Percentiles rank a stretch among this genome's conserved stretches.
phyloP scores from a whole-genome alignment of 2,329 filamentous ascomycete species.

The Ilyonectria sp. region DNA sequence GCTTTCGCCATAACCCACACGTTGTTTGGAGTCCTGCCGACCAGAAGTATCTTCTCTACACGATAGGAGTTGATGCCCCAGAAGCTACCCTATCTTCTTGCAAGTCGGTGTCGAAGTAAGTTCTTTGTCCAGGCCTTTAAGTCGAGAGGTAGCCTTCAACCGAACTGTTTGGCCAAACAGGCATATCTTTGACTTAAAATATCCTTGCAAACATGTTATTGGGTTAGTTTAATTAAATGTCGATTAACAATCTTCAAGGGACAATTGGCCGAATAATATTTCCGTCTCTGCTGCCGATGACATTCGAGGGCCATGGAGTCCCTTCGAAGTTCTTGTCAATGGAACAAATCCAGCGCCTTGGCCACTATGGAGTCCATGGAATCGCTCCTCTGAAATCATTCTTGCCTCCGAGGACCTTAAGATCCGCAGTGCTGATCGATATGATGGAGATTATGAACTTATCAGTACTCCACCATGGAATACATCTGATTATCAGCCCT shows the following conservation, averaged over 20 bases:
- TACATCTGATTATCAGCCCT: constrained; percentile 28
- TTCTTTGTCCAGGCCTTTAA: constrained; percentile 17
- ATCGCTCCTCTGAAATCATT: constrained; percentile 23
- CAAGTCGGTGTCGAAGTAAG: neutral
- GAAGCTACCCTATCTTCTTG: constrained; percentile 1
- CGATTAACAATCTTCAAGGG: neutral
- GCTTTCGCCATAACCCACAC: constrained; percentile 64
- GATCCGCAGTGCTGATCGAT: constrained; percentile 19
- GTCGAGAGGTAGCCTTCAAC: neutral
- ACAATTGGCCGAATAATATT: constrained; percentile 44
- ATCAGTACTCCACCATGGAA: constrained; percentile 35
- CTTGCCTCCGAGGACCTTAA: constrained; percentile 34
- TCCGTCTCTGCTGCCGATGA: constrained; percentile 42
- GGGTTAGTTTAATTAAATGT: neutral
- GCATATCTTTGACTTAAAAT: neutral
- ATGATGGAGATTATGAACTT: constrained; percentile 17
- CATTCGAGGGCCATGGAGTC: constrained; percentile 39
- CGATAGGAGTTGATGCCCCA: constrained; percentile 54
- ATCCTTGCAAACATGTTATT: neutral
- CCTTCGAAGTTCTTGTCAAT: constrained; percentile 30
- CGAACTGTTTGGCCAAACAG: neutral
- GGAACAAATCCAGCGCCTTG: constrained; percentile 60
- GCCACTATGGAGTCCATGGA: constrained; percentile 47
- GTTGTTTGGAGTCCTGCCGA: constrained; percentile 61
- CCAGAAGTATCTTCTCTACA: constrained; percentile 60